phyloP scores from a whole-genome alignment of 768 basidiomycete genomes.

The Podaxis sp. region DNA sequence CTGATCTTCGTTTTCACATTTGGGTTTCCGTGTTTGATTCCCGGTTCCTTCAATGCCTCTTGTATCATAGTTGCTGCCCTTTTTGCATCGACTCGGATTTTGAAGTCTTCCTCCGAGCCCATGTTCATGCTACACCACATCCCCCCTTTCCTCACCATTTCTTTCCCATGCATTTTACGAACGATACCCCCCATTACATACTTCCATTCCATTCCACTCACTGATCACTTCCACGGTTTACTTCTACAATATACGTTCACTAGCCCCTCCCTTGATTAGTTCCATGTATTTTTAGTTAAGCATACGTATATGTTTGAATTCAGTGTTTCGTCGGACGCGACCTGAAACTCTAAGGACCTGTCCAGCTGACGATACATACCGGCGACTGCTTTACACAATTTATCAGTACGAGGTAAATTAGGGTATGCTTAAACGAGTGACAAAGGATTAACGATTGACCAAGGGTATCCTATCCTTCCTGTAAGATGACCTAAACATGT shows the following conservation, averaged over 20 bases:
- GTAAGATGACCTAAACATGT: neutral
- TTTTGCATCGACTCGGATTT: neutral
- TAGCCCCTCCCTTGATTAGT: neutral
- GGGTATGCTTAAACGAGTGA: neutral
- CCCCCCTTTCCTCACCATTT: neutral
- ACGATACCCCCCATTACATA: neutral
- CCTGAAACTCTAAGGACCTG: too few relatives aligned
- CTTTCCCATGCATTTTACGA: neutral
- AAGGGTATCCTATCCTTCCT: neutral
- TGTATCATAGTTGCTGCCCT: conserved; percentile 9
- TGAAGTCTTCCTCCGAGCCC: neutral
- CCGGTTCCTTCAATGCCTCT: neutral
- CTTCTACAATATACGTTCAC: neutral
- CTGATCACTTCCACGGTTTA: neutral
- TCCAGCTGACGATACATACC: too few relatives aligned
- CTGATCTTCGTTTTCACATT: neutral
- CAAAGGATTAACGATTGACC: neutral
- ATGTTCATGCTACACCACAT: neutral
- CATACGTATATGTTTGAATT: neutral
- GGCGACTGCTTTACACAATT: neutral
- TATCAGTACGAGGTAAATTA: neutral
- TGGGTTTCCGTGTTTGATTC: neutral
- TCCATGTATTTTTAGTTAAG: conserved; percentile 8
- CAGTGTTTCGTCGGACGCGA: neutral
- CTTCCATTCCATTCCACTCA: neutral